Conservation (phyloP, 2,329 filamentous ascomycete genomes). For the Nemania sp. region DNA sequence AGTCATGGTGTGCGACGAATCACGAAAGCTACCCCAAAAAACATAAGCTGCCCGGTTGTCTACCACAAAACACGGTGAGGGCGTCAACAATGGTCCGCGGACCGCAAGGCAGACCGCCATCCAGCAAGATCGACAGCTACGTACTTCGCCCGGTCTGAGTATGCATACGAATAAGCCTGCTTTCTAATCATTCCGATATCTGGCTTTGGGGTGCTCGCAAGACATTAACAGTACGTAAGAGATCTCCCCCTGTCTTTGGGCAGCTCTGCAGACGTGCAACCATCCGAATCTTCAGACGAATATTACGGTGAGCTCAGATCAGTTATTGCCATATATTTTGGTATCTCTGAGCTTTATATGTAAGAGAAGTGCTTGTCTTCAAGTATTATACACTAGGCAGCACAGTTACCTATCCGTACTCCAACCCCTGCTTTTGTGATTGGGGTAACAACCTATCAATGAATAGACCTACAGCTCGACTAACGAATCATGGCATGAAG, state of each 20-base stretch:
- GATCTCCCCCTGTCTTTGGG: neutral
- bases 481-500: too few species aligned
- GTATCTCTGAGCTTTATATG: too few species aligned
- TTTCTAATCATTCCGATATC: neutral
- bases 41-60: neutral
- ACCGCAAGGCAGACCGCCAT: slow-evolving; percentile 16
- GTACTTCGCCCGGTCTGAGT: slow-evolving; percentile 12
- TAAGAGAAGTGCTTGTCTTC: too few species aligned
- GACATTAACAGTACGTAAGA: neutral
- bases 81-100: slow-evolving; percentile 5
- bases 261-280: slow-evolving; percentile 5
- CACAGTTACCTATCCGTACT: too few species aligned
- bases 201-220: neutral
- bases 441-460: too few species aligned
- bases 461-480: too few species aligned
- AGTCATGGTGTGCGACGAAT: slow-evolving; percentile 7
- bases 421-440: too few species aligned
- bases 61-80: neutral
- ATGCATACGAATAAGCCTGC: neutral
- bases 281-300: neutral
- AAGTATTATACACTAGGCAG: too few species aligned
- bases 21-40: slow-evolving; percentile 5
- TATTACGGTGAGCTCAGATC: too few species aligned
- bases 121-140: slow-evolving; percentile 2
- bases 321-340: too few species aligned